Evolutionary conservation across 495 filamentous ascomycete genomes (phyloP).

Genomic region (Beverwykella pulmonaria): DNA sequence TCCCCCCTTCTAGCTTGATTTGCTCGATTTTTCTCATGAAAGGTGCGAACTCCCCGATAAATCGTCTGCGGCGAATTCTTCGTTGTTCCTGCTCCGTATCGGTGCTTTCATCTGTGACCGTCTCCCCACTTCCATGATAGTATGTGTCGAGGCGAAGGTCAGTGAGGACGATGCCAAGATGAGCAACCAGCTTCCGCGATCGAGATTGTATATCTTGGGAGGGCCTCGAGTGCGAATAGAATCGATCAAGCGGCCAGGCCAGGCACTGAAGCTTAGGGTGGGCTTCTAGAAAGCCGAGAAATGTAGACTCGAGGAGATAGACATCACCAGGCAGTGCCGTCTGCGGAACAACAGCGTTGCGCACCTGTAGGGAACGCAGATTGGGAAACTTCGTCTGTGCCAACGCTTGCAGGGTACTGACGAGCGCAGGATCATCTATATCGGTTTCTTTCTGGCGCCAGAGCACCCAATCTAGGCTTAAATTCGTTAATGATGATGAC

Average conservation of each 20-base stretch:
- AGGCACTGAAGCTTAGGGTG: slow-evolving; percentile 42
- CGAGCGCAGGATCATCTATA: not conserved
- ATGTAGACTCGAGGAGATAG: slow-evolving; percentile 38
- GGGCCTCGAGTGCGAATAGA: slow-evolving; percentile 33
- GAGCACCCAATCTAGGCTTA: slow-evolving; percentile 44
- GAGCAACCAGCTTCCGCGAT: slow-evolving; percentile 35
- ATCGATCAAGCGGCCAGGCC: slow-evolving; percentile 44
- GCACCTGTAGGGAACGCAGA: slow-evolving; percentile 42
- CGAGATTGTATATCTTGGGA: slow-evolving; percentile 16
- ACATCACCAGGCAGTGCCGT: slow-evolving; percentile 28
- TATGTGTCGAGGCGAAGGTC: slow-evolving; percentile 43
- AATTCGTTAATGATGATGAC: slow-evolving; percentile 33
- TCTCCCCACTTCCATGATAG: slow-evolving; percentile 33
- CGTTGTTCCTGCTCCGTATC: not conserved
- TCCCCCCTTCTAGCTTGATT: slow-evolving; percentile 46
- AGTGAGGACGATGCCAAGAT: slow-evolving; percentile 32
- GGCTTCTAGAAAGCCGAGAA: slow-evolving; percentile 44
- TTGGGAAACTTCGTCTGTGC: slow-evolving; percentile 38
- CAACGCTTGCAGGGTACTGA: slow-evolving; percentile 9
- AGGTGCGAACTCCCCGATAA: slow-evolving; percentile 43
- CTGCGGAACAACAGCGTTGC: slow-evolving; percentile 37
- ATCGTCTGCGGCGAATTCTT: slow-evolving; percentile 35
- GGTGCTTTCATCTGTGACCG: slow-evolving; percentile 31
- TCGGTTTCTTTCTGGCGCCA: slow-evolving; percentile 4
- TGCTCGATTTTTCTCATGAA: slow-evolving; percentile 40